Conservation (phyloP, 805 yeast species). For the Ogataea polymorpha region DNA sequence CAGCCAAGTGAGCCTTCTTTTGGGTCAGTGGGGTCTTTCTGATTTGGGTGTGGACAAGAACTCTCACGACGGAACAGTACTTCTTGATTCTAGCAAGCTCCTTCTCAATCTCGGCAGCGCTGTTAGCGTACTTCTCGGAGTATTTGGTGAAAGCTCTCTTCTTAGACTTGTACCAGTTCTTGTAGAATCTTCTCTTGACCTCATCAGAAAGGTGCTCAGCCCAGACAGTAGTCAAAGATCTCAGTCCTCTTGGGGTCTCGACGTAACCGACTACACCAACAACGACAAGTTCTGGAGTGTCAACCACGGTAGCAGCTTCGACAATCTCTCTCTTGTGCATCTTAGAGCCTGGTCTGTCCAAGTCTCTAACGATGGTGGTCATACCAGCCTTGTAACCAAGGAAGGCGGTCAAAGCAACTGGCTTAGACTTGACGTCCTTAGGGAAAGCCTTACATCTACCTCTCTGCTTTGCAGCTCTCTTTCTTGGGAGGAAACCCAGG, state of each 20-base stretch:
- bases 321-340: constrained; percentile 99
- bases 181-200: constrained; percentile 99
- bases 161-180: constrained; percentile 99
- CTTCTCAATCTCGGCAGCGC: constrained; percentile 83
- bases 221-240: constrained; percentile 99
- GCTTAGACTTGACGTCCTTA: constrained; percentile 95
- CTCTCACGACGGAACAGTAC: constrained; percentile 98
- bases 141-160: constrained; percentile 99
- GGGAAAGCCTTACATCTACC: constrained; percentile 99
- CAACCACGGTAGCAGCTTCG: constrained; percentile 99
- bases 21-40: constrained; percentile 98
- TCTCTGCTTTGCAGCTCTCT: constrained; percentile 98
- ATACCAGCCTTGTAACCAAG: constrained; percentile 99
- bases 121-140: constrained; percentile 96
- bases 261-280: constrained; percentile 99
- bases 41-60: constrained; percentile 98
- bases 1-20: constrained; percentile 99
- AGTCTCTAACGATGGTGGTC: constrained; percentile 99
- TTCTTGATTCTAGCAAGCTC: constrained; percentile 98
- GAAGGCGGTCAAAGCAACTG: constrained; percentile 99
- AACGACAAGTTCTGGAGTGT: constrained; percentile 98
- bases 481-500: constrained; percentile 99
- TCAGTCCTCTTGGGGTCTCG: constrained; percentile 99
- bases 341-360: constrained; percentile 99
- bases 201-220: constrained; percentile 99